A percentile compares a stretch with the other conserved stretches of the same genome.
These are phyloP conservation scores for Fusarium virguliforme DNA, from an alignment of 2,329 filamentous ascomycete species.

Conservation along the genomic window DNA sequence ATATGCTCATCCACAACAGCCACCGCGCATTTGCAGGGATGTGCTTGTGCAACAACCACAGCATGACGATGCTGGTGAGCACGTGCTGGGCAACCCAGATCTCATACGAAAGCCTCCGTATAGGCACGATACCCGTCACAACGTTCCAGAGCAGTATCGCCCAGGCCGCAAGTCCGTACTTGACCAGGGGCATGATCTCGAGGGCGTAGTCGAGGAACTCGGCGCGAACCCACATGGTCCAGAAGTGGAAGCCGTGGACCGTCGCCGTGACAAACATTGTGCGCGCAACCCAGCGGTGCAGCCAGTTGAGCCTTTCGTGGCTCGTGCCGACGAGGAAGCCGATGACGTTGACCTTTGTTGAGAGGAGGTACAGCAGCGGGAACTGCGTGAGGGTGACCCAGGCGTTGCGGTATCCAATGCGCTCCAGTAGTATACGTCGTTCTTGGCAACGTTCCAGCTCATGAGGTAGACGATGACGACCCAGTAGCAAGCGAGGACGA, in stretches of 20 bases:
- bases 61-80: constrained; percentile 71
- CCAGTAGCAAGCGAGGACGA: constrained; percentile 72
- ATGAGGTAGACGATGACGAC: constrained; percentile 73
- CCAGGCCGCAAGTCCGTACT: constrained; percentile 79
- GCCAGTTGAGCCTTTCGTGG: constrained; percentile 80
- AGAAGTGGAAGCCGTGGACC: constrained; percentile 80
- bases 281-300: constrained; percentile 80
- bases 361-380: constrained; percentile 75
- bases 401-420: constrained; percentile 77
- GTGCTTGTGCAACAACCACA: constrained; percentile 76
- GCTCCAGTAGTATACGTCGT: constrained; percentile 74
- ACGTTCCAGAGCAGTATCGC: constrained; percentile 76
- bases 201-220: constrained; percentile 74
- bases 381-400: constrained; percentile 78
- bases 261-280: constrained; percentile 79
- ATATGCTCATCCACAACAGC: constrained; percentile 78
- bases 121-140: constrained; percentile 73
- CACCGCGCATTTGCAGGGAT: constrained; percentile 72
- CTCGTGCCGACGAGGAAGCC: constrained; percentile 74
- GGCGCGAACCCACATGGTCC: constrained; percentile 73
- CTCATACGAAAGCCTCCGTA: constrained; percentile 79
- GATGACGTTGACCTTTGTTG: constrained; percentile 73
- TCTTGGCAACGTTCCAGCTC: constrained; percentile 63
- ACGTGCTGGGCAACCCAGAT: constrained; percentile 80
- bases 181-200: constrained; percentile 74